Evolutionary conservation across 495 filamentous ascomycete genomes (phyloP).

Genomic region (Halenospora varia): DNA sequence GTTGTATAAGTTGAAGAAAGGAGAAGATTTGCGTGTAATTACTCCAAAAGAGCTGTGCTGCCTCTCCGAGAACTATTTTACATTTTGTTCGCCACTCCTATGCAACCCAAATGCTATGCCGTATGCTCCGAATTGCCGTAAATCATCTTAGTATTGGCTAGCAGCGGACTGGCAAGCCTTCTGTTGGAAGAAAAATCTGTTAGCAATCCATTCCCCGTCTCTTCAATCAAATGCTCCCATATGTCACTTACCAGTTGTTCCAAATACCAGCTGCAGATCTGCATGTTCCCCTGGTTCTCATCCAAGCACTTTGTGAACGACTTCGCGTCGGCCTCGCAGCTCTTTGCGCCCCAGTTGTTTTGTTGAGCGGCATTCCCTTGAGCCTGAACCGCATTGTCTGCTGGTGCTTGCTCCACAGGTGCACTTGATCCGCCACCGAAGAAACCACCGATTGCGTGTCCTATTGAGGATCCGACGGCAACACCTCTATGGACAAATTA

Average conservation of each 20-base stretch:
- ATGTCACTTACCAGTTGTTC: constrained; percentile 67
- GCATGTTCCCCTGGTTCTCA: constrained; percentile 86
- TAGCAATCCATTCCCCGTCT: too few species aligned
- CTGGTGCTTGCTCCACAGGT: constrained; percentile 45
- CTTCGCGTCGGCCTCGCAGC: constrained; percentile 76
- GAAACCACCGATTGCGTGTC: constrained; percentile 85
- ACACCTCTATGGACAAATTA: constrained; percentile 64
- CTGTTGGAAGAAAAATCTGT: constrained; percentile 29
- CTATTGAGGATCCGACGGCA: constrained; percentile 89
- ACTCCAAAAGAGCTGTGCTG: constrained; percentile 9
- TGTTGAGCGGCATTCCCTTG: constrained; percentile 34
- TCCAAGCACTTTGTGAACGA: constrained; percentile 94
- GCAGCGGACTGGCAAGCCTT: constrained; percentile 94
- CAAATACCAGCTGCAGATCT: constrained; percentile 96
- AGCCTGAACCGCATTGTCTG: constrained; percentile 36
- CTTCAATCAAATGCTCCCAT: too few species aligned
- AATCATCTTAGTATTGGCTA: constrained; percentile 64
- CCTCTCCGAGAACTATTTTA: constrained; percentile 8
- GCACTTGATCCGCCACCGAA: constrained; percentile 67
- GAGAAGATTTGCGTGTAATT: background rate
- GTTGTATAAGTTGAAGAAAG: background rate
- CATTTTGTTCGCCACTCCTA: constrained; percentile 16
- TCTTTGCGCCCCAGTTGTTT: constrained; percentile 34
- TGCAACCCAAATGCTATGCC: constrained; percentile 4
- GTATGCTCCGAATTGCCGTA: background rate